phyloP scores from a whole-genome alignment of 2,329 filamentous ascomycete genomes.

The Fusarium cyanostomum region DNA sequence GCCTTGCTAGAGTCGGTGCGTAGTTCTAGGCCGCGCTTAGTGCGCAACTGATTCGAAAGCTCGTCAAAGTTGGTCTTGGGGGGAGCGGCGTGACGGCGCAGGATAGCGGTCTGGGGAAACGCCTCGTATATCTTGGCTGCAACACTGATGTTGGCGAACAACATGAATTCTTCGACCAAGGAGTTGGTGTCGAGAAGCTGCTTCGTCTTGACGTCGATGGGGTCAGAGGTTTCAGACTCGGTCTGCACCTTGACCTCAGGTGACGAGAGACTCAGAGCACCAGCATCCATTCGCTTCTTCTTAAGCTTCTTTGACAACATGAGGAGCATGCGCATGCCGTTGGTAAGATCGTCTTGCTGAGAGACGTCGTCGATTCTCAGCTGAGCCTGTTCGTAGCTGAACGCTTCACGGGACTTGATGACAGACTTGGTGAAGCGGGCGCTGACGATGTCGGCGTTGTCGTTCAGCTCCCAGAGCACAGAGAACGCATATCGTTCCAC shows the following conservation, averaged over 20 bases:
- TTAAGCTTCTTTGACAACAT: conserved; percentile 91
- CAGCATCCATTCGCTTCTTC: conserved; percentile 95
- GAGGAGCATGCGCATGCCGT: conserved; percentile 87
- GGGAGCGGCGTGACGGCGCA: conserved; percentile 90
- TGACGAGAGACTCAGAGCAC: conserved; percentile 94
- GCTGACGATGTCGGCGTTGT: conserved; percentile 84
- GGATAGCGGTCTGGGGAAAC: conserved; percentile 93
- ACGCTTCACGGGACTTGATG: conserved; percentile 94
- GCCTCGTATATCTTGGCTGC: conserved; percentile 88
- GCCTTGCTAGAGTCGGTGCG: conserved; percentile 87
- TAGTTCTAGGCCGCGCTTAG: conserved; percentile 83
- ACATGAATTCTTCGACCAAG: conserved; percentile 98
- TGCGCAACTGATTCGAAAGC: conserved; percentile 87
- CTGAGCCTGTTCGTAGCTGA: conserved; percentile 97
- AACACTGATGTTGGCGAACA: conserved; percentile 96
- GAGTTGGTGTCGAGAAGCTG: conserved; percentile 95
- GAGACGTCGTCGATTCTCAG: conserved; percentile 89
- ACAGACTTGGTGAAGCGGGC: conserved; percentile 97
- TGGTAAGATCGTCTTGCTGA: conserved; percentile 88
- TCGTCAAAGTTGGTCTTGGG: conserved; percentile 98
- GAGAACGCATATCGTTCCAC: conserved; percentile 95
- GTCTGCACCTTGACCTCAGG: conserved; percentile 96
- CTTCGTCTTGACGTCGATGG: conserved; percentile 96
- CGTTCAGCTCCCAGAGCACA: conserved; percentile 86
- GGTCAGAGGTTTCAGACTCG: conserved; percentile 95